Conservation (phyloP, 2,329 filamentous ascomycete genomes). For the Fusarium floridanum region DNA sequence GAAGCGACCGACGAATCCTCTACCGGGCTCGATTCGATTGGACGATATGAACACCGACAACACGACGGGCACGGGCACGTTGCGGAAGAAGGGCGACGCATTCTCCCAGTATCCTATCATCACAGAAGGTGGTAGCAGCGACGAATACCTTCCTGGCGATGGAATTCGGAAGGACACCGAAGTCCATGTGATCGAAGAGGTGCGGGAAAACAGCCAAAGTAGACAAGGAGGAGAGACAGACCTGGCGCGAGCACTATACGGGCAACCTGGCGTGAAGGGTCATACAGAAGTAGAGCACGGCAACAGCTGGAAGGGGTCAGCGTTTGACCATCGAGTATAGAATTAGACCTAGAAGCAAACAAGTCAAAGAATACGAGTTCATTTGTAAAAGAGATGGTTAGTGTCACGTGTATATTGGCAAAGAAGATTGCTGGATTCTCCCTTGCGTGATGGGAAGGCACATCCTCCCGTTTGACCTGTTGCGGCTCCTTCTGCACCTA, state of each 20-base stretch:
- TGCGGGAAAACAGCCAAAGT: neutral
- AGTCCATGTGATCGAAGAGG: slow-evolving; percentile 18
- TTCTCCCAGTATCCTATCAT: slow-evolving; percentile 24
- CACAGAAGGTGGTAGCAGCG: slow-evolving; percentile 12
- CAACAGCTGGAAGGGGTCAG: neutral
- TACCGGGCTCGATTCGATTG: slow-evolving; percentile 28
- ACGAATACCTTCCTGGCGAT: slow-evolving; percentile 13
- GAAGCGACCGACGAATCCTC: slow-evolving; percentile 21
- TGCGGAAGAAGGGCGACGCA: slow-evolving; percentile 9
- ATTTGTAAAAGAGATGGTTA: neutral
- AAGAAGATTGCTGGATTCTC: neutral
- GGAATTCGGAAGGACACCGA: slow-evolving; percentile 31
- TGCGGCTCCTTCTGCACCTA: neutral
- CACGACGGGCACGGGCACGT: neutral
- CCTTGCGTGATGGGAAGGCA: neutral
- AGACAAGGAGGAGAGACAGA: slow-evolving; percentile 1
- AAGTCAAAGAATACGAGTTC: neutral
- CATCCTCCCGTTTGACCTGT: neutral
- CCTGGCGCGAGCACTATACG: slow-evolving; percentile 16
- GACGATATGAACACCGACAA: slow-evolving; percentile 13
- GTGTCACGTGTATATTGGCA: neutral
- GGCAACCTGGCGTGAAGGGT: slow-evolving; percentile 20
- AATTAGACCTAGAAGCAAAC: neutral
- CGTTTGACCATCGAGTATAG: neutral
- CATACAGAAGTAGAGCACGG: slow-evolving; percentile 12